Conservation (phyloP, 2,329 filamentous ascomycete genomes). For the Coccinonectria pachysandricola region DNA sequence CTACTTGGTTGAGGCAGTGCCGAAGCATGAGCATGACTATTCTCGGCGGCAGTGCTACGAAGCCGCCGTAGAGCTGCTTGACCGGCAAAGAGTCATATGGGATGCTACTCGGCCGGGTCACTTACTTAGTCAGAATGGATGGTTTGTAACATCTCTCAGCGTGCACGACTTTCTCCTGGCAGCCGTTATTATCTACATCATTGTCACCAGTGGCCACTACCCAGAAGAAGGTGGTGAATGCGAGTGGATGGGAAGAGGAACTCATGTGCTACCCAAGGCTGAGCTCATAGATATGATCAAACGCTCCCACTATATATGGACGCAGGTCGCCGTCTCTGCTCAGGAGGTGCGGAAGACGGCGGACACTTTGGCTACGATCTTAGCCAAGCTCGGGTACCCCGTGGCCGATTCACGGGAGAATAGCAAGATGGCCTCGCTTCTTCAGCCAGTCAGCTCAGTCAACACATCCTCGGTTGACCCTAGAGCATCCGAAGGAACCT, state of each 20-base stretch:
- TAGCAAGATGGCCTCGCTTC: slow-evolving; percentile 1
- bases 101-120: slow-evolving; percentile 42
- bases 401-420: slow-evolving; percentile 10
- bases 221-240: slow-evolving; percentile 23
- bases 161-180: slow-evolving; percentile 53
- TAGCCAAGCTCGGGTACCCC: slow-evolving; percentile 29
- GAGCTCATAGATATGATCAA: slow-evolving; percentile 31
- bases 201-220: slow-evolving; percentile 34
- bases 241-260: slow-evolving; percentile 26
- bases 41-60: slow-evolving; percentile 41
- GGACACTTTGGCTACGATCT: slow-evolving; percentile 34
- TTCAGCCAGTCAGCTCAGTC: slow-evolving; percentile 2
- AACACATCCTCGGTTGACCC: slow-evolving; percentile 10
- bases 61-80: slow-evolving; percentile 36
- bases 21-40: slow-evolving; percentile 37
- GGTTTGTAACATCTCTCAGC: slow-evolving; percentile 47
- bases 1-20: slow-evolving; percentile 35
- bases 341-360: slow-evolving; percentile 36
- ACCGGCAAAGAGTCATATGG: slow-evolving; percentile 37
- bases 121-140: slow-evolving; percentile 39
- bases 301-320: slow-evolving; percentile 35
- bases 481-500: slow-evolving; percentile 4
- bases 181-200: slow-evolving; percentile 48
- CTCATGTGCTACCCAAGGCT: slow-evolving; percentile 24
- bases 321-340: slow-evolving; percentile 25